phyloP scores from a whole-genome alignment of 2,329 filamentous ascomycete species.

The Clonostachys byssicola region DNA sequence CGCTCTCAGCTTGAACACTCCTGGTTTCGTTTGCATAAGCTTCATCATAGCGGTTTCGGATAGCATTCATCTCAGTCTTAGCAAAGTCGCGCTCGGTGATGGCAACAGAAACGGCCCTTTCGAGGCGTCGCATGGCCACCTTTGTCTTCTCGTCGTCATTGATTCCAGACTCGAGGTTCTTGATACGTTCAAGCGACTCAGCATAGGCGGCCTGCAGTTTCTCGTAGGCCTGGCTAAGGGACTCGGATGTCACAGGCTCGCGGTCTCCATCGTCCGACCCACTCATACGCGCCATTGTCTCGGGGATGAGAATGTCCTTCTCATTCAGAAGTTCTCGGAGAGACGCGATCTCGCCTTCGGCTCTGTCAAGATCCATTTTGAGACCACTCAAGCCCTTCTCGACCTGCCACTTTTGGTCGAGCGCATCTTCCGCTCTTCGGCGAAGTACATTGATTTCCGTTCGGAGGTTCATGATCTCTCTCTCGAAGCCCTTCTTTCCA shows the following conservation, averaged over 20 bases:
- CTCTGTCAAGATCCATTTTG: constrained; percentile 95
- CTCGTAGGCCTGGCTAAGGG: constrained; percentile 69
- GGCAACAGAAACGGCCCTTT: constrained; percentile 64
- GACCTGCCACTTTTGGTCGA: constrained; percentile 94
- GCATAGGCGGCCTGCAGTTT: constrained; percentile 71
- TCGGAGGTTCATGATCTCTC: constrained; percentile 74
- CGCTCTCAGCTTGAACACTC: constrained; percentile 55
- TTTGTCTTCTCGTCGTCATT: constrained; percentile 53
- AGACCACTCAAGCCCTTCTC: constrained; percentile 85
- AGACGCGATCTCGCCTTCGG: constrained; percentile 87
- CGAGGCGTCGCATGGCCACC: constrained; percentile 60
- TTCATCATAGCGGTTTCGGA: constrained; percentile 56
- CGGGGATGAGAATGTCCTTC: constrained; percentile 74
- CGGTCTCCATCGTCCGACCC: constrained; percentile 17
- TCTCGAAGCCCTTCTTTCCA: constrained; percentile 77
- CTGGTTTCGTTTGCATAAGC: constrained; percentile 52
- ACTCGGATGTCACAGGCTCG: constrained; percentile 59
- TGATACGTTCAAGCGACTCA: constrained; percentile 63
- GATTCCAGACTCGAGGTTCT: constrained; percentile 43
- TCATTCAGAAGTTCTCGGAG: constrained; percentile 74
- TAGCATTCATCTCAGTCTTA: constrained; percentile 57
- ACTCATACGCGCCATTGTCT: constrained; percentile 45
- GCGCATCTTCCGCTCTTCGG: constrained; percentile 83
- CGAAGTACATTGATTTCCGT: constrained; percentile 82
- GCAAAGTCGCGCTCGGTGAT: constrained; percentile 71